These are phyloP conservation scores for Mortierella sp. DNA, from an alignment of 371 early-diverging fungal species.

Conservation along the genomic window DNA sequence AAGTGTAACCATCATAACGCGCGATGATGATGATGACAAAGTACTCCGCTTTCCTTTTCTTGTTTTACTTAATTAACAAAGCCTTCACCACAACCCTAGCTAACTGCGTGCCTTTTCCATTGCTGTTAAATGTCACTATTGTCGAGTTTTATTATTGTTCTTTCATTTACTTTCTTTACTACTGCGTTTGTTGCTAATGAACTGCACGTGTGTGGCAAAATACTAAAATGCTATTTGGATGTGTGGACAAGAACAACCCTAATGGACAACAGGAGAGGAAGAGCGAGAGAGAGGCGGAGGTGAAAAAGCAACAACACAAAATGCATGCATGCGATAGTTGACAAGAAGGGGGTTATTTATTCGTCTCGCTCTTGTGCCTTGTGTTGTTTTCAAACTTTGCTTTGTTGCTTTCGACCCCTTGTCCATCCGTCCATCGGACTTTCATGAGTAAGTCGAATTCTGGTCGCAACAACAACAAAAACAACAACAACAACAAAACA, in stretches of 20 bases:
- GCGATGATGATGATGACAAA: too few relatives aligned
- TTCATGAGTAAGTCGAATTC: background rate
- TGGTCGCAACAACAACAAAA: too few relatives aligned
- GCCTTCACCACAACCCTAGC: background rate
- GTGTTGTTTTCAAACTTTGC: background rate
- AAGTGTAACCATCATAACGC: background rate
- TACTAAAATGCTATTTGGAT: background rate
- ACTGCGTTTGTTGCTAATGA: background rate
- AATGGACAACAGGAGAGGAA: background rate
- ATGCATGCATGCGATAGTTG: constrained; percentile 9
- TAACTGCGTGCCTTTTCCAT: background rate
- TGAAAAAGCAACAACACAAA: background rate
- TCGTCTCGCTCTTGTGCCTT: background rate
- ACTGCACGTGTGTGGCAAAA: constrained; percentile 9
- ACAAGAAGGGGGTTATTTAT: background rate
- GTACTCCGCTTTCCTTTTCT: background rate
- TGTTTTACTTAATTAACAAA: background rate
- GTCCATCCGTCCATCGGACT: background rate
- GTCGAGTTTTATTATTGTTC: background rate
- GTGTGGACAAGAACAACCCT: background rate
- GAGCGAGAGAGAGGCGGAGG: background rate
- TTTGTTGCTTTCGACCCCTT: background rate
- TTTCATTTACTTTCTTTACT: background rate
- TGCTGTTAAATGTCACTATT: background rate
- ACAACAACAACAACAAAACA: too few relatives aligned